Percentiles rank a stretch among this genome's conserved stretches.
Conservation (phyloP, 371 early-diverging fungal genomes). For the Apophysomyces sp. region DNA sequence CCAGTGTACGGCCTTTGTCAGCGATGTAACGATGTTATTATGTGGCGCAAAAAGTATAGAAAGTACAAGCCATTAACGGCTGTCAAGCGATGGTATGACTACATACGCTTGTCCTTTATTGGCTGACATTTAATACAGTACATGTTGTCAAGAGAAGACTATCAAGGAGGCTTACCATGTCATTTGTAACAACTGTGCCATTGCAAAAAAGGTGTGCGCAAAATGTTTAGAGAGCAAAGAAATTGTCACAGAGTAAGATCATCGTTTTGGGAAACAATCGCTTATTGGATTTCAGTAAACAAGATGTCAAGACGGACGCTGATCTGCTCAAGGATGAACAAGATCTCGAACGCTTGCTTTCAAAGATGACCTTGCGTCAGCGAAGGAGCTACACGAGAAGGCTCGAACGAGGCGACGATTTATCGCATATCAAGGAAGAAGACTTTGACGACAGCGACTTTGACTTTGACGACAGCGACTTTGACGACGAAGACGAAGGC, state of each 20-base stretch:
- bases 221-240: conserved; percentile 84
- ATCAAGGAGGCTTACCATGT: conserved; percentile 96
- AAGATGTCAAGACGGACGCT: conserved; percentile 57
- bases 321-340: conserved; percentile 67
- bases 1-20: conserved; percentile 90
- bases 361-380: conserved; percentile 82
- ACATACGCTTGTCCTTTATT: not conserved
- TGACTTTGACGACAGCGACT: conserved; percentile 45
- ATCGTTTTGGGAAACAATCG: not conserved
- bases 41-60: conserved; percentile 91
- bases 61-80: conserved; percentile 96
- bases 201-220: conserved; percentile 82
- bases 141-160: conserved; percentile 74
- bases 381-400: conserved; percentile 82
- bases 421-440: conserved; percentile 31
- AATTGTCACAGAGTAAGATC: conserved; percentile 41
- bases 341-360: conserved; percentile 69
- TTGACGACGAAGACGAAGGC: conserved; percentile 34
- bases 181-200: conserved; percentile 87
- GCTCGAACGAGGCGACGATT: conserved; percentile 68
- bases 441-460: conserved; percentile 44
- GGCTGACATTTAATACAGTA: conserved; percentile 16
- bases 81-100: conserved; percentile 81
- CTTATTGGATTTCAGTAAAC: conserved; percentile 28
- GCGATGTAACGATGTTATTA: conserved; percentile 86